Percentiles rank a stretch among this genome's conserved stretches.
Evolutionary conservation across 163 green algal species (phyloP).

Genomic region (Coccomyxa subellipsoidea): DNA sequence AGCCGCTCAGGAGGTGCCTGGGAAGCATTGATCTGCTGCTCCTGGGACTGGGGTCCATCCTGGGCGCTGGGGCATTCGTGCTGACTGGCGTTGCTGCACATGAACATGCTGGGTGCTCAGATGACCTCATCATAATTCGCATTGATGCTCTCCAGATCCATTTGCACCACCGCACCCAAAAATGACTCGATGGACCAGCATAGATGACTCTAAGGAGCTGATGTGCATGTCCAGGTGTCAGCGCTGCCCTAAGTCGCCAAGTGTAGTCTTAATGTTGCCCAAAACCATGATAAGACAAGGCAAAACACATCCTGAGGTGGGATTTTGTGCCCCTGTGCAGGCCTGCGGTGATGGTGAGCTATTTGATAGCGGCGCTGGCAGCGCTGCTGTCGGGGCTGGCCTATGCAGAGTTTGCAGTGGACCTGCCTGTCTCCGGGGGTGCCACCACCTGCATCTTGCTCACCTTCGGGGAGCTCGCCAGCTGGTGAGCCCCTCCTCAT

Average conservation of each 20-base stretch:
- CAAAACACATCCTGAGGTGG: background rate
- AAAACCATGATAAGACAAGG: background rate
- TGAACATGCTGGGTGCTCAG: conserved; percentile 55
- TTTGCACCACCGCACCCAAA: too few species aligned
- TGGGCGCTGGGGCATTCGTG: conserved; percentile 82
- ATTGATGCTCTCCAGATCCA: background rate
- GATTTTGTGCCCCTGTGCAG: too few species aligned
- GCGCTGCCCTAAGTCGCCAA: too few species aligned
- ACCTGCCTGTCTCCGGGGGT: conserved; percentile 65
- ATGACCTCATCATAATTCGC: background rate
- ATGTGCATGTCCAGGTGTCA: too few species aligned
- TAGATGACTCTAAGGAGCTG: too few species aligned
- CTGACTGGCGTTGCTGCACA: conserved; percentile 69
- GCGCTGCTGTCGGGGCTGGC: conserved; percentile 71
- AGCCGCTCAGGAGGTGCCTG: background rate
- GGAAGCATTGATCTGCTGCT: conserved; percentile 4
- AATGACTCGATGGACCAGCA: too few species aligned
- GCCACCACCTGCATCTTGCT: conserved; percentile 76
- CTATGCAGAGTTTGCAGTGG: conserved; percentile 75
- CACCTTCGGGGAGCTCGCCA: conserved; percentile 69
- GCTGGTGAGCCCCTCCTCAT: conserved; percentile 44
- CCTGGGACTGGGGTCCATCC: conserved; percentile 62
- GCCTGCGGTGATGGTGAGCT: conserved; percentile 70
- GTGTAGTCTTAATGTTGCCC: too few species aligned
- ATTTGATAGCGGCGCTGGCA: conserved; percentile 51